Conservation (phyloP, 495 filamentous ascomycete genomes). For the Astrothelium macrocarpum region DNA sequence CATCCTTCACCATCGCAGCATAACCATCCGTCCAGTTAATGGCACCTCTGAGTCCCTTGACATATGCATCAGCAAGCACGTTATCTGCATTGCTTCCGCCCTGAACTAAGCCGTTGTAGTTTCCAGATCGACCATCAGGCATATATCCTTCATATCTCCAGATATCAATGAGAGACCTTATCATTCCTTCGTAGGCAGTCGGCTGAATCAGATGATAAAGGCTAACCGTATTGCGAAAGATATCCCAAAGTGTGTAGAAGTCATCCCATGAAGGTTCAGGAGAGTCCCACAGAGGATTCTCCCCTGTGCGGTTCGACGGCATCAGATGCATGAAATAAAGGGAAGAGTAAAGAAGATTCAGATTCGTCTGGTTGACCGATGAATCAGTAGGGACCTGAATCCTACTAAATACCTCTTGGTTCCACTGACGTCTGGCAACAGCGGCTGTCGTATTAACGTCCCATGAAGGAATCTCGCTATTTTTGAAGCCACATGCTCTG, state of each 20-base stretch:
- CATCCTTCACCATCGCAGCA: slow-evolving; percentile 29
- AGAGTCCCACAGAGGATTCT: slow-evolving; percentile 30
- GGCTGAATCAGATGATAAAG: slow-evolving; percentile 31
- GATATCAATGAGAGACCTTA: slow-evolving; percentile 29
- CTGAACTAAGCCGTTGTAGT: slow-evolving; percentile 32
- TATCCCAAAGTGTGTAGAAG: slow-evolving; percentile 32
- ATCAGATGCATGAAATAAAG: slow-evolving; percentile 32
- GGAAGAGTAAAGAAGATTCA: slow-evolving; percentile 27
- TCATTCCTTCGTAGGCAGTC: slow-evolving; percentile 22
- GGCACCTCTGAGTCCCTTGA: slow-evolving; percentile 26
- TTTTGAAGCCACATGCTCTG: slow-evolving; percentile 29
- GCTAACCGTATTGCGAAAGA: slow-evolving; percentile 26
- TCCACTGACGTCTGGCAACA: slow-evolving; percentile 26
- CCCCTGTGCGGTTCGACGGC: slow-evolving; percentile 27
- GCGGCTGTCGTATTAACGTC: slow-evolving; percentile 24
- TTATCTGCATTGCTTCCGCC: slow-evolving; percentile 34
- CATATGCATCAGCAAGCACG: slow-evolving; percentile 33
- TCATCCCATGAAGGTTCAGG: slow-evolving; percentile 32
- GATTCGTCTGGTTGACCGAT: slow-evolving; percentile 23
- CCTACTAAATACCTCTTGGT: slow-evolving; percentile 30
- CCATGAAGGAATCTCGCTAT: slow-evolving; percentile 26
- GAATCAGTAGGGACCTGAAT: slow-evolving; percentile 21
- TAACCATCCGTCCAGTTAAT: slow-evolving; percentile 34
- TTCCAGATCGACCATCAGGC: slow-evolving; percentile 28
- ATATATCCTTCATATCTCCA: slow-evolving; percentile 29